phyloP scores from a whole-genome alignment of 2,329 filamentous ascomycete species.

The Diaporthe vexans region DNA sequence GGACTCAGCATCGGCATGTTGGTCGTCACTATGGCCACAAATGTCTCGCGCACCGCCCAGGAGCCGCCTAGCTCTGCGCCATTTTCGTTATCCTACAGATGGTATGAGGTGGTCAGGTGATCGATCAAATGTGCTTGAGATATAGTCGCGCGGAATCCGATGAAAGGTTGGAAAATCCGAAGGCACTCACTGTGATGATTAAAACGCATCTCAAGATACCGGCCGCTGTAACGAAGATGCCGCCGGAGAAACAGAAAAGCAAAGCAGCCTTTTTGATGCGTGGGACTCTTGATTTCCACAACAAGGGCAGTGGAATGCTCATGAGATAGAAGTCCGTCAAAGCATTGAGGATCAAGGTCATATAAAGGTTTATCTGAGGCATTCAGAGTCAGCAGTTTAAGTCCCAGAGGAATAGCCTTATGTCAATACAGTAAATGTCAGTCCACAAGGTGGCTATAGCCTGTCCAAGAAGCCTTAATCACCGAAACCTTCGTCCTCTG shows the following conservation, averaged over 20 bases:
- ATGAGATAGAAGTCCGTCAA: slow-evolving; percentile 57
- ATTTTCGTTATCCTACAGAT: slow-evolving; percentile 50
- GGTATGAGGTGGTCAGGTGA: slow-evolving; percentile 33
- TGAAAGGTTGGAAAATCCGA: neutral
- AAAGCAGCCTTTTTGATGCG: slow-evolving; percentile 66
- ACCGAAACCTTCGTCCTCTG: too few relatives aligned
- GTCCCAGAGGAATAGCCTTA: too few relatives aligned
- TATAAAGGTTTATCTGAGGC: slow-evolving; percentile 51
- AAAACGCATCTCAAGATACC: slow-evolving; percentile 67
- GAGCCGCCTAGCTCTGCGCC: slow-evolving; percentile 55
- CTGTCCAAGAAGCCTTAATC: too few relatives aligned
- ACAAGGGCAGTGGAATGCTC: slow-evolving; percentile 61
- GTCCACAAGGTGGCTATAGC: too few relatives aligned
- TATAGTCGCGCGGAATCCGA: neutral
- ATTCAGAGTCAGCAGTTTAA: too few relatives aligned
- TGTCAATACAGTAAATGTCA: too few relatives aligned
- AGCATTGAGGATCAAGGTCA: slow-evolving; percentile 56
- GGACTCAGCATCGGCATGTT: slow-evolving; percentile 31
- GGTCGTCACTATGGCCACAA: slow-evolving; percentile 32
- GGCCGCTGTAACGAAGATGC: slow-evolving; percentile 67
- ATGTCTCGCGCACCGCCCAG: slow-evolving; percentile 52
- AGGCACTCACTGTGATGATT: slow-evolving; percentile 55
- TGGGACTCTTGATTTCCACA: slow-evolving; percentile 65
- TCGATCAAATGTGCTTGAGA: neutral
- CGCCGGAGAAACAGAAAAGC: slow-evolving; percentile 67